Base-by-base conservation (phyloP, 768 basidiomycete species). In the Boletus bicolor region DNA sequence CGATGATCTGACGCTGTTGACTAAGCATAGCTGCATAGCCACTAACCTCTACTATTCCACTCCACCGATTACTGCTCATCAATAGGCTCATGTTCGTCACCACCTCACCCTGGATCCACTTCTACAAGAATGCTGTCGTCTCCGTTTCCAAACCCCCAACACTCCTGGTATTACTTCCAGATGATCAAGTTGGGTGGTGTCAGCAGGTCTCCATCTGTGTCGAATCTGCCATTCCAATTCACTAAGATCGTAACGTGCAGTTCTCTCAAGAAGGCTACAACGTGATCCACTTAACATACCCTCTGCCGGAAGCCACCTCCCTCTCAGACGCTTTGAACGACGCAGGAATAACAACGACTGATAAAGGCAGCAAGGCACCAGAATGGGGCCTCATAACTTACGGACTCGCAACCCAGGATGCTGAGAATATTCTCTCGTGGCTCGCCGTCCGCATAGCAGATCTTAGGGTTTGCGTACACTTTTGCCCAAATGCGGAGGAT, bases 201-300 rank as follows among this genome's bases (percentile, higher is more conserved):
- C 62, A 72, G 52, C 75, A 76, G 64, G 75, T 74, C 36, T 21
- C 35, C 14, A 52, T 28, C 12, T 7, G 10, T 41, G 42, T 12
- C 42, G 12, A 42, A 41, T 28, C 30, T 45, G 3, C 17, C 14
- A 28, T 12, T 15, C 28, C 9, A 30, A 17, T 44, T 62, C 30
- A 52, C 56, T 21, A 21, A 28, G 5, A 15, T 42, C 21, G 12
- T 43, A 26, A 49, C 28, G 11, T 35, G n/a, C 50, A 75, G 71
- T 69, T 72, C 56, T 59, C 75, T 34, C 71, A 74, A 53, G 77
- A 77, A 57, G 76, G 76, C 28, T 75, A 77, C 56, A 58, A 68
- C n/a, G 68, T 75, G 17, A 50, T 70, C 10, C 73, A 72, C 34
- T 50, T 75, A 10, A 35, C 58, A 2, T 72, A 70, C 34, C 68